These are phyloP conservation scores for Aureobasidium sp. DNA, from an alignment of 2,329 filamentous ascomycete genomes.

Conservation along the genomic window DNA sequence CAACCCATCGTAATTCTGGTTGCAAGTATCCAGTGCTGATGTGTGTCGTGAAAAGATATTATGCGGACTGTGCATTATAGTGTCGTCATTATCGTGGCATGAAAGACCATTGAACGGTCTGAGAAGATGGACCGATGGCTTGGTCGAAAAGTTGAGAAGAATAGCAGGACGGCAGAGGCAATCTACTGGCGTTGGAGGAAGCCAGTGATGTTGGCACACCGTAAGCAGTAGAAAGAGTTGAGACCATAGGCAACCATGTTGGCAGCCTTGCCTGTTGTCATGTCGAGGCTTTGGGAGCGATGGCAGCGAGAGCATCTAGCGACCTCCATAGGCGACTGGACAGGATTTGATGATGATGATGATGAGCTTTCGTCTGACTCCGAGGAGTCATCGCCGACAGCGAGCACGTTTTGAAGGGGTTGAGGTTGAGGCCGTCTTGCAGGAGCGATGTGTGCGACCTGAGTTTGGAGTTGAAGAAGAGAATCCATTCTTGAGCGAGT, in stretches of 20 bases:
- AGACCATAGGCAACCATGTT: slow-evolving; percentile 33
- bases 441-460: slow-evolving; percentile 23
- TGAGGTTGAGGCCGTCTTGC: slow-evolving; percentile 25
- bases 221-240: slow-evolving; percentile 32
- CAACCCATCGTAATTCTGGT: slow-evolving; percentile 2
- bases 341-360: background rate
- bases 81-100: slow-evolving; percentile 4
- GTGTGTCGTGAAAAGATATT: background rate
- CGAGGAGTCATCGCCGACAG: slow-evolving; percentile 23
- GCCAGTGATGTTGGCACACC: slow-evolving; percentile 32
- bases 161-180: background rate
- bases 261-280: slow-evolving; percentile 26
- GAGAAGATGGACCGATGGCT: background rate
- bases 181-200: slow-evolving; percentile 22
- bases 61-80: slow-evolving; percentile 3
- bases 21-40: background rate
- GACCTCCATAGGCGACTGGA: slow-evolving; percentile 15
- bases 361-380: background rate
- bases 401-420: slow-evolving; percentile 29
- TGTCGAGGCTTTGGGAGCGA: slow-evolving; percentile 28
- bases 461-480: slow-evolving; percentile 29
- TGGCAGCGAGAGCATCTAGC: slow-evolving; percentile 33
- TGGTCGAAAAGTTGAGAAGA: background rate
- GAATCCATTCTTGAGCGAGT: slow-evolving; percentile 20
- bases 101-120: background rate